Base-by-base conservation (phyloP, 768 basidiomycete genomes). In the Leucocoprinus sp. region DNA sequence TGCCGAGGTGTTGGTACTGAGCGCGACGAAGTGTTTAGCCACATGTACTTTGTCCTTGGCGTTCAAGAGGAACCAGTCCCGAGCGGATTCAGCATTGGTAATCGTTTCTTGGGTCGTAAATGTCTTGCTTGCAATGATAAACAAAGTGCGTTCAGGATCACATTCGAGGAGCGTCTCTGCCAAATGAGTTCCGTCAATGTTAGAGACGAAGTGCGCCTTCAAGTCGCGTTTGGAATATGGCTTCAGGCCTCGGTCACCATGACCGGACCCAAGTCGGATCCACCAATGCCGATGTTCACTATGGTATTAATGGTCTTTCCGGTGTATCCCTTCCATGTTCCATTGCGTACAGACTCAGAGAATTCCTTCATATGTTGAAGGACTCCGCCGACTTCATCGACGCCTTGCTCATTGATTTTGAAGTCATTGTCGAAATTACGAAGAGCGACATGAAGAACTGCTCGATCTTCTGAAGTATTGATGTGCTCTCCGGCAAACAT, bases 21-120 rank as follows among this genome's bases (percentile, higher is more conserved):
- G 80, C 2, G 96, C 96, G 31, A 97, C 93, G 61, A 99, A 99
- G 72, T 99, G 96, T 70, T 97, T 98, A 50, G 95, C 92, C 50
- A 98, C 89, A 66, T 97, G 92, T 1, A 75, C 72, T 66, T 86
- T 84, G 60, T 96, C 92, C 56, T 78, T 80, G 15, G 96, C 93
- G 4, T 68, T 63, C 15, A 68, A 59, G 43, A 98, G 73, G 84
- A 99, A 99, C 96, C 96, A 99, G 39, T 82, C 82, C 34, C 88
- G 78, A 9, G 96, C 96, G 36, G 78, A 84, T 65, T 89, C 87
- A 29, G 96, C 96, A 62, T 99, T 99, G 52, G 96, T 98, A 70
- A 98, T 97, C 14, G 95, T 98, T 74, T 99, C 96, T 68, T 99
- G 95, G 7, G 96, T 99, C 15, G 96, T 99, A 65, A 98, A 99